Base-by-base conservation (phyloP, 805 yeast genomes). In the Schwanniomyces vanrijiae region DNA sequence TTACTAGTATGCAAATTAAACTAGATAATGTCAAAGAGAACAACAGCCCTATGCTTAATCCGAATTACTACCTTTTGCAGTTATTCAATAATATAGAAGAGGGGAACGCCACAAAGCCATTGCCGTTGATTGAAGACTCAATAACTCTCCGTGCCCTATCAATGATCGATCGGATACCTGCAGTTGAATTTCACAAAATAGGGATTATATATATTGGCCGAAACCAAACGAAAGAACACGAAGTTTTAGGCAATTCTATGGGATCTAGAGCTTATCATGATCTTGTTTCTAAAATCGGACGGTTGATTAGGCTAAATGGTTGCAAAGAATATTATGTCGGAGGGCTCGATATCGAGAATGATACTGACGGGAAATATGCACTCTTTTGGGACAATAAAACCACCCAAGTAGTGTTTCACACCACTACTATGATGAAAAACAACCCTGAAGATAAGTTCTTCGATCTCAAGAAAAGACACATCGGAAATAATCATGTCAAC, bases 401-500 rank as follows among this genome's bases (percentile, higher is more conserved):
- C 28, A 73, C 82, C 1, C 96, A 89, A 56, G 66, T 88, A 37
- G 77, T 88, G 8, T 90, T 81, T 63, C 96, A 90, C 61, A 79
- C 88, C 8, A 83, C 90, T 2, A 88, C 96, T 0, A 64, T 90
- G 77, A 90, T 90, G 96, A 90, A 91, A 2, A 71, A 75, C 42
- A 55, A 53, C 33, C 63, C 56, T 2, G 56, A 61, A 13, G 86
- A 84, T 52, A 59, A 62, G 3, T 57, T 59, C 14, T 70, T 65
- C 24, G 76, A 83, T 13, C 60, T 76, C 61, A 90, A 89, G 65
- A 90, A 90, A 64, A 69, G 90, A 46, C 97, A 90, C 61, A 86
- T 90, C 52, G 97, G 97, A 6, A 90, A 90, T 66, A 80, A 89
- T 60, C 84, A 82, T 62, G 94, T 90, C 47, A 87, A 85, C 58